Evolutionary conservation across 768 basidiomycete genomes (phyloP).

Genomic region (Brasilioporus rufonigricans): DNA sequence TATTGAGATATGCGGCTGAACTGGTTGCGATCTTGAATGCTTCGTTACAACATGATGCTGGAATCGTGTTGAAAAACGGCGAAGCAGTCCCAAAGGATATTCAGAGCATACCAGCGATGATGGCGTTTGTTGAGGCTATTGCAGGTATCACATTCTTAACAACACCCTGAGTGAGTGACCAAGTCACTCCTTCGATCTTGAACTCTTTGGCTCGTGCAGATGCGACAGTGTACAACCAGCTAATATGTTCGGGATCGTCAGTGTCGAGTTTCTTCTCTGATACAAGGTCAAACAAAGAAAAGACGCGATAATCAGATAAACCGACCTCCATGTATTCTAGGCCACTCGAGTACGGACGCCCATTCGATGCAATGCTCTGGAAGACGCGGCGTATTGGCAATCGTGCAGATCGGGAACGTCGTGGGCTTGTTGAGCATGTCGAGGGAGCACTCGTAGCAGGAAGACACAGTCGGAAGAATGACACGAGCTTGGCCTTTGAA

Average conservation of each 20-base stretch:
- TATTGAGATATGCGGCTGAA: slow-evolving; percentile 91
- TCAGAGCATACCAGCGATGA: slow-evolving; percentile 75
- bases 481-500: slow-evolving; percentile 99
- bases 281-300: slow-evolving; percentile 2
- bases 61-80: slow-evolving; percentile 2
- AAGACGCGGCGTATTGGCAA: slow-evolving; percentile 96
- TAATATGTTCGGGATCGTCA: slow-evolving; percentile 95
- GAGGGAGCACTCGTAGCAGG: slow-evolving; percentile 97
- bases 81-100: neutral
- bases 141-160: slow-evolving; percentile 99
- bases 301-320: neutral
- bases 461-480: slow-evolving; percentile 91
- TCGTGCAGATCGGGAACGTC: slow-evolving; percentile 97
- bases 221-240: slow-evolving; percentile 86
- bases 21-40: slow-evolving; percentile 98
- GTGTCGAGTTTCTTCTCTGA: slow-evolving; percentile 92
- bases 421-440: slow-evolving; percentile 99
- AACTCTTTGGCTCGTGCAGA: slow-evolving; percentile 84
- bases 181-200: slow-evolving; percentile 98
- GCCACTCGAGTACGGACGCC: slow-evolving; percentile 99
- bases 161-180: slow-evolving; percentile 96
- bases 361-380: slow-evolving; percentile 99
- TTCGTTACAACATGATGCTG: slow-evolving; percentile 97
- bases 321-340: slow-evolving; percentile 84
- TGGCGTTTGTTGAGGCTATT: slow-evolving; percentile 97